Percentiles rank a stretch among this genome's conserved stretches.
These are phyloP conservation scores for Verbena officinalis DNA, from an alignment of 257 asterid genomes.

Conservation along the genomic window DNA sequence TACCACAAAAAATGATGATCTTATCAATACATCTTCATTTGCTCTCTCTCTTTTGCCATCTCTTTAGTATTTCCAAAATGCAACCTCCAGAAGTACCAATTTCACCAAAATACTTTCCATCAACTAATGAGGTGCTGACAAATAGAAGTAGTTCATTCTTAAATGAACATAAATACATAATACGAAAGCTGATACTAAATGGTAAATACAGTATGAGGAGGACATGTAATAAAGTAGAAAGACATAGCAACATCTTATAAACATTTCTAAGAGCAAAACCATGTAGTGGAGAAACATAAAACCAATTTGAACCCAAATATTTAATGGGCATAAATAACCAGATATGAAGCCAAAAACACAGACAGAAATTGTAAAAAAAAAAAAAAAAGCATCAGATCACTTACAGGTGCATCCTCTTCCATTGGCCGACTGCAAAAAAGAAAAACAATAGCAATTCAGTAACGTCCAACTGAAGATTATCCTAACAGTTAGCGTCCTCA, in stretches of 20 bases:
- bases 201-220: not conserved
- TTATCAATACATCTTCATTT: not conserved
- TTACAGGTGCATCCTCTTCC: conserved; percentile 78
- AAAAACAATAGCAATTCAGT: conserved; percentile 28
- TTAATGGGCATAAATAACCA: not conserved
- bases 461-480: not conserved
- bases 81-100: not conserved
- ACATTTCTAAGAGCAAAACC: not conserved
- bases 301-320: not conserved
- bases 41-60: not conserved
- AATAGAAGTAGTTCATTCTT: not conserved
- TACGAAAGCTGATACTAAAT: not conserved
- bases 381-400: conserved; percentile 24
- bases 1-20: not conserved
- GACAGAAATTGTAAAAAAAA: no score
- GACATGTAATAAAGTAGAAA: not conserved
- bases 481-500: not conserved
- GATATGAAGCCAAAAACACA: no score
- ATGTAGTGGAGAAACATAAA: not conserved
- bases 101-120: not conserved
- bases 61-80: not conserved
- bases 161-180: not conserved
- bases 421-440: conserved; percentile 62
- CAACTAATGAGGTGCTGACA: not conserved
- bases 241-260: not conserved